Conservation (phyloP, 306 rosid species). For the Mimosa pudica region DNA sequence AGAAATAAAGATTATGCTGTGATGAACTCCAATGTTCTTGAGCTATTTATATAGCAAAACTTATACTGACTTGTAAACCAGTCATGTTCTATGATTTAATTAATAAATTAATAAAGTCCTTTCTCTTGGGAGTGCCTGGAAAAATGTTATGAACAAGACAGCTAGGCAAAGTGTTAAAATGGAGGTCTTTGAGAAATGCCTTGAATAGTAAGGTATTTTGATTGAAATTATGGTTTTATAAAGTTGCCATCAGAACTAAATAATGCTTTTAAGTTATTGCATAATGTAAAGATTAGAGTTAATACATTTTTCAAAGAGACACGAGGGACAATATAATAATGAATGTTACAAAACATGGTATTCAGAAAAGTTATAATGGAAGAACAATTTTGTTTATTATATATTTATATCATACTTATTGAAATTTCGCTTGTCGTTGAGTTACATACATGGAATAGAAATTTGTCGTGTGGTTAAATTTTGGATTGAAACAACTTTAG, state of each 20-base stretch:
- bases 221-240: not conserved
- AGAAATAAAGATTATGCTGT: not conserved
- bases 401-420: not conserved
- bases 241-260: not conserved
- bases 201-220: not conserved
- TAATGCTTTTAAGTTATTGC: too few relatives aligned
- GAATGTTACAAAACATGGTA: not conserved
- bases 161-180: not conserved
- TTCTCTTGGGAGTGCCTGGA: not conserved
- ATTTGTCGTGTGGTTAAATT: not conserved
- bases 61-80: not conserved
- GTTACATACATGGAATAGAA: not conserved
- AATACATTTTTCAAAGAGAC: not conserved
- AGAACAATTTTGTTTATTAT: not conserved
- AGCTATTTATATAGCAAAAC: not conserved
- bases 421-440: not conserved
- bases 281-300: not conserved
- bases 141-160: not conserved
- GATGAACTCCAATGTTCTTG: not conserved
- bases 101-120: not conserved
- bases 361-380: not conserved
- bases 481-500: too few relatives aligned
- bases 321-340: not conserved
- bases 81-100: not conserved
- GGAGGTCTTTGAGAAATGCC: not conserved